phyloP scores from a whole-genome alignment of 495 filamentous ascomycete species.

The Daldinia caldariorum region DNA sequence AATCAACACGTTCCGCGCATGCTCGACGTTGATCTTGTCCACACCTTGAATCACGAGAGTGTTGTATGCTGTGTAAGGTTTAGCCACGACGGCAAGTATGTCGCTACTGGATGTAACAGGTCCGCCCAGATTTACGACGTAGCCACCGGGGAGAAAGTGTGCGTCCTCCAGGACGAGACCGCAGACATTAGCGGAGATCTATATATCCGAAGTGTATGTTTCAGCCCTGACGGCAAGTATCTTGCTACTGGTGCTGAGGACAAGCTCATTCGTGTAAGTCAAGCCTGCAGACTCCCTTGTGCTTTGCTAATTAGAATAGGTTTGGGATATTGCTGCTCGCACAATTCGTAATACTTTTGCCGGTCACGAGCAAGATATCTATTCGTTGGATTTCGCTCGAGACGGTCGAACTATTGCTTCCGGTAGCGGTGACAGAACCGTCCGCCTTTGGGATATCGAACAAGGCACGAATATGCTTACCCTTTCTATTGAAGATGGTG shows the following conservation, averaged over 20 bases:
- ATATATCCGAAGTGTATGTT: conserved; percentile 92
- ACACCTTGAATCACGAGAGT: conserved; percentile 85
- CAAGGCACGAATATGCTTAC: conserved; percentile 76
- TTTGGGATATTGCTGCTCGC: conserved; percentile 83
- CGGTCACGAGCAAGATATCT: conserved; percentile 93
- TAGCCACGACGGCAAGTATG: conserved; percentile 86
- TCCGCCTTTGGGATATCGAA: conserved; percentile 89
- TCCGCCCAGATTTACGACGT: conserved; percentile 94
- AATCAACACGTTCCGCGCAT: conserved; percentile 85
- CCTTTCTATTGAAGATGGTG: conserved; percentile 87
- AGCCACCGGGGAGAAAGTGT: conserved; percentile 77
- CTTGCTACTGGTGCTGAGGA: conserved; percentile 91
- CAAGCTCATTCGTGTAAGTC: conserved; percentile 85
- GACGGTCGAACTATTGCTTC: conserved; percentile 90
- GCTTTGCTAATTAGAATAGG: conserved; percentile 59
- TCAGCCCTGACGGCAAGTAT: conserved; percentile 89
- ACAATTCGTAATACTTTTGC: conserved; percentile 83
- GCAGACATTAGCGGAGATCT: conserved; percentile 86
- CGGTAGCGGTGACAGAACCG: conserved; percentile 86
- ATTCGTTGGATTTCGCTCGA: conserved; percentile 89
- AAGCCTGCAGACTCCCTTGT: conserved; percentile 2
- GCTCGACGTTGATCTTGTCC: conserved; percentile 87
- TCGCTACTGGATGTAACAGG: conserved; percentile 89
- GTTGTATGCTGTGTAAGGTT: conserved; percentile 93
- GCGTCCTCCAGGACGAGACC: conserved; percentile 81